Percentiles rank a stretch among this genome's conserved stretches.
These are phyloP conservation scores for Monilinia vaccinii-corymbosi DNA, from an alignment of 2,329 filamentous ascomycete genomes.

Conservation along the genomic window DNA sequence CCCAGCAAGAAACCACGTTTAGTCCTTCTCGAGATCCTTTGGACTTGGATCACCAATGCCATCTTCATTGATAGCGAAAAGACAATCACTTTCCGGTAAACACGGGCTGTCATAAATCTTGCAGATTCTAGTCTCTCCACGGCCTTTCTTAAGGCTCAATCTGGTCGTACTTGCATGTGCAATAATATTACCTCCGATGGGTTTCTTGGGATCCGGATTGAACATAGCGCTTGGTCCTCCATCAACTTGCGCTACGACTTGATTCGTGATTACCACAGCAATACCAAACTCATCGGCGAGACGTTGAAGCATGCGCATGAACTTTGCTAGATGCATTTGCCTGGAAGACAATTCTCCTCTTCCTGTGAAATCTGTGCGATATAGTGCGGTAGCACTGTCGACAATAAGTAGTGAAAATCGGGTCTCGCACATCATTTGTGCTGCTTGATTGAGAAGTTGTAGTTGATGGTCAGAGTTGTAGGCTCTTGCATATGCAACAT, in stretches of 20 bases:
- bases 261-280: conserved; percentile 96
- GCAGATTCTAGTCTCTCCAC: conserved; percentile 90
- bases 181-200: conserved; percentile 97
- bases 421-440: conserved; percentile 99
- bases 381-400: conserved; percentile 90
- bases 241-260: conserved; percentile 96
- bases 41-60: conserved; percentile 93
- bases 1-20: neutral
- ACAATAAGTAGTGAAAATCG: conserved; percentile 93
- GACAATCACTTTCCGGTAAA: conserved; percentile 87
- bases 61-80: conserved; percentile 96
- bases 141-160: conserved; percentile 89
- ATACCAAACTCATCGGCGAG: conserved; percentile 84
- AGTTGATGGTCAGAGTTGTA: conserved; percentile 99
- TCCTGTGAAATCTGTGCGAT: conserved; percentile 94
- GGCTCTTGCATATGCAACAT: conserved; percentile 93
- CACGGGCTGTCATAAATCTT: conserved; percentile 99
- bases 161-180: conserved; percentile 94
- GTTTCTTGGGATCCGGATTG: conserved; percentile 98
- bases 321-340: conserved; percentile 81
- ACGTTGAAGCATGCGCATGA: conserved; percentile 75
- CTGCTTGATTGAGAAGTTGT: conserved; percentile 86
- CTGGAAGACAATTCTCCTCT: conserved; percentile 91
- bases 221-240: conserved; percentile 96
- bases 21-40: conserved; percentile 86